phyloP scores from a whole-genome alignment of 148 eudicot genomes.

The Drosera capensis region DNA sequence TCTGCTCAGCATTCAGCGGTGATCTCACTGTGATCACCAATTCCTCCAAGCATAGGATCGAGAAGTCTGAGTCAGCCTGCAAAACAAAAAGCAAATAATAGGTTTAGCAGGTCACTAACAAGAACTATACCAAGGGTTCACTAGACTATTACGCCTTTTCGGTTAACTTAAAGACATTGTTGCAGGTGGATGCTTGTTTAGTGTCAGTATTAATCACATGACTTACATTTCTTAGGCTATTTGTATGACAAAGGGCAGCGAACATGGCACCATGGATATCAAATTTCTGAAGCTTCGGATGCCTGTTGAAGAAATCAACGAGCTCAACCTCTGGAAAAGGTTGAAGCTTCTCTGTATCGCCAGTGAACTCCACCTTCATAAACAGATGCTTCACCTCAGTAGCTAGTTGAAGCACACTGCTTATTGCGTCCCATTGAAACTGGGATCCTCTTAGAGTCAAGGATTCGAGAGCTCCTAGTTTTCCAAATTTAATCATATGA shows the following conservation, averaged over 20 bases:
- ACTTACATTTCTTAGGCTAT: constrained; percentile 78
- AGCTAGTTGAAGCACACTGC: constrained; percentile 67
- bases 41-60: constrained; percentile 71
- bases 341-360: constrained; percentile 53
- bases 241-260: constrained; percentile 92
- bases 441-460: constrained; percentile 70
- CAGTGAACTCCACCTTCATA: constrained; percentile 96
- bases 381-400: constrained; percentile 65
- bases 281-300: constrained; percentile 60
- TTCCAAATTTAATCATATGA: constrained; percentile 64
- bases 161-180: too few species aligned
- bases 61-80: constrained; percentile 65
- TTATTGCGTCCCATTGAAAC: constrained; percentile 86
- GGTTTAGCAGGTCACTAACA: too few species aligned
- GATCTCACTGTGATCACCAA: constrained; percentile 70
- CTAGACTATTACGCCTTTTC: too few species aligned
- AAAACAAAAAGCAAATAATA: constrained; percentile 3
- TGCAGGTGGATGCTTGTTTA: too few species aligned
- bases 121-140: too few species aligned
- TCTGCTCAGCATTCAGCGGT: constrained; percentile 89
- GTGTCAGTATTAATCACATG: neutral
- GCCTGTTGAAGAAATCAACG: constrained; percentile 74
- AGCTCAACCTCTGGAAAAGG: constrained; percentile 70
- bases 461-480: constrained; percentile 59
- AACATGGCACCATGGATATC: constrained; percentile 97